Conservation (phyloP, 169 alveolate genomes). For the Theileria sp. region DNA sequence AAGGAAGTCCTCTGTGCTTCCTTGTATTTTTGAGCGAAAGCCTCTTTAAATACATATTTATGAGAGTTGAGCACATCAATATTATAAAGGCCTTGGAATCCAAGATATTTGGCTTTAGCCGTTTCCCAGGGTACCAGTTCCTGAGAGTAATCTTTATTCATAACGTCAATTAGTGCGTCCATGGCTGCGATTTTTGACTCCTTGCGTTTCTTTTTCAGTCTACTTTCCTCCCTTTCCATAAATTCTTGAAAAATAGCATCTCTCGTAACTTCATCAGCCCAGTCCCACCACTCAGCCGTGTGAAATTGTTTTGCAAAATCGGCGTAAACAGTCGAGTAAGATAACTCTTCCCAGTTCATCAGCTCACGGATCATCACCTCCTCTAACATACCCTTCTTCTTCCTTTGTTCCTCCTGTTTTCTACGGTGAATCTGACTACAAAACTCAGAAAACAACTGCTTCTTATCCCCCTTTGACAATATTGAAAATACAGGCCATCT, state of each 20-base stretch:
- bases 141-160: conserved; percentile 40
- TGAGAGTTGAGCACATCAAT: conserved; percentile 71
- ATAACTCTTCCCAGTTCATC: conserved; percentile 68
- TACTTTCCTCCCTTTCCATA: conserved; percentile 67
- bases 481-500: conserved; percentile 72
- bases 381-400: conserved; percentile 70
- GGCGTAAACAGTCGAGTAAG: conserved; percentile 60
- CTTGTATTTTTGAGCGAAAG: conserved; percentile 49
- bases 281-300: conserved; percentile 81
- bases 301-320: conserved; percentile 75
- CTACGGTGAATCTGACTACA: conserved; percentile 78
- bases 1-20: conserved; percentile 62
- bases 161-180: conserved; percentile 63
- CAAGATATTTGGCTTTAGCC: conserved; percentile 58
- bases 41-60: conserved; percentile 66
- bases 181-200: conserved; percentile 55
- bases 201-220: conserved; percentile 61
- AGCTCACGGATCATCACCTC: conserved; percentile 69
- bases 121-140: conserved; percentile 65
- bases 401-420: conserved; percentile 75
- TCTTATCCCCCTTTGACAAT: conserved; percentile 80
- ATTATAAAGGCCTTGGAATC: conserved; percentile 68
- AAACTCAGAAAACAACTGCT: conserved; percentile 80
- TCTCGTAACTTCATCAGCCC: conserved; percentile 76
- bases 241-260: conserved; percentile 80